Conservation (phyloP, 371 early-diverging fungal species). For the Mortierella polycephala region DNA sequence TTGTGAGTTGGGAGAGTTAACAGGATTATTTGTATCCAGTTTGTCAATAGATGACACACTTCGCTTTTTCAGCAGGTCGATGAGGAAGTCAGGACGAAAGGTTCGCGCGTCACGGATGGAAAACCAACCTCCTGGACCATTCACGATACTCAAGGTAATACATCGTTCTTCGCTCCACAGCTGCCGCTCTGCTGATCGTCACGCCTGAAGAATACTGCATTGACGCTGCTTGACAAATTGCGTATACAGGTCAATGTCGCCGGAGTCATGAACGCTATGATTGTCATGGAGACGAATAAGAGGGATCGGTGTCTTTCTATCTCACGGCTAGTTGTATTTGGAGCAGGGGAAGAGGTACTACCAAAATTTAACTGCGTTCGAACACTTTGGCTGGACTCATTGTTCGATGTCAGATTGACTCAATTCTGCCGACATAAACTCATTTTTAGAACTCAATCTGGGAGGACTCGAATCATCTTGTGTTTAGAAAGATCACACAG, state of each 20-base stretch:
- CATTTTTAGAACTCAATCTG: conserved; percentile 25
- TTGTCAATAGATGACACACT: conserved; percentile 46
- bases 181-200: no score
- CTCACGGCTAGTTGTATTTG: conserved; percentile 42
- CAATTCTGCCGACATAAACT: neutral
- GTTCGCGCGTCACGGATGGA: conserved; percentile 26
- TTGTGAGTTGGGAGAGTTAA: neutral
- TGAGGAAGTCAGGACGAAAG: conserved; percentile 14
- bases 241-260: conserved; percentile 25
- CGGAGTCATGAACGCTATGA: conserved; percentile 34
- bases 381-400: neutral
- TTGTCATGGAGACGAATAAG: conserved; percentile 41
- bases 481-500: conserved; percentile 51
- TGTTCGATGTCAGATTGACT: neutral
- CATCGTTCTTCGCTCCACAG: no score
- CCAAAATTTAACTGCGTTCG: neutral
- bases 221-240: neutral
- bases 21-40: conserved; percentile 1
- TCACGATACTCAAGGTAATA: conserved; percentile 32
- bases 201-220: no score
- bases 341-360: conserved; percentile 46
- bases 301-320: conserved; percentile 25
- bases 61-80: conserved; percentile 29
- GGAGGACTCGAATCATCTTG: conserved; percentile 51
- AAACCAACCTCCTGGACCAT: conserved; percentile 25